Evolutionary conservation across 2,329 filamentous ascomycete species (phyloP).

Genomic region (Penicillium sp.): DNA sequence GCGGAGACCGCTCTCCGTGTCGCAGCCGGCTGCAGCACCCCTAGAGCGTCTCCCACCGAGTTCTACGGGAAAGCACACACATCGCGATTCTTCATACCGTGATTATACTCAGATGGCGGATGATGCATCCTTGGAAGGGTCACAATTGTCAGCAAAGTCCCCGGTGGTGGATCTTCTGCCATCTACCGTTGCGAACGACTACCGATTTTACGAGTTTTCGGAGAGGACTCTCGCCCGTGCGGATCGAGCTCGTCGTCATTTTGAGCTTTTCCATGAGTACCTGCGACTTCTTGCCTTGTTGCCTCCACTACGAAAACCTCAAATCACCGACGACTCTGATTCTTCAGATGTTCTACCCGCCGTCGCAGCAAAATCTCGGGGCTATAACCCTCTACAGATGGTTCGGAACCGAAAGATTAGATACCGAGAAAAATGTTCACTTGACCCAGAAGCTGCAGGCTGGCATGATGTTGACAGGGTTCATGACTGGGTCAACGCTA

Average conservation of each 20-base stretch:
- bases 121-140: conserved; percentile 25
- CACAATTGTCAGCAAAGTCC: conserved; percentile 21
- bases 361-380: conserved; percentile 60
- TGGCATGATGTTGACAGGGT: conserved; percentile 76
- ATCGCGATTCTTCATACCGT: conserved; percentile 24
- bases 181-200: conserved; percentile 34
- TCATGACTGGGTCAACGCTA: conserved; percentile 73
- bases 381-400: conserved; percentile 90
- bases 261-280: conserved; percentile 86
- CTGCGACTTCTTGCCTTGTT: conserved; percentile 76
- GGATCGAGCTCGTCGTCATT: conserved; percentile 79
- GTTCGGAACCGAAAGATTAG: conserved; percentile 88
- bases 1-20: conserved; percentile 39
- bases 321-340: conserved; percentile 18
- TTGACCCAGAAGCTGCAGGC: conserved; percentile 74
- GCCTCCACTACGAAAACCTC: conserved; percentile 63
- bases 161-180: conserved; percentile 37
- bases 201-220: conserved; percentile 62
- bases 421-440: conserved; percentile 72
- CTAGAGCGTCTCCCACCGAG: conserved; percentile 27
- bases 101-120: conserved; percentile 31
- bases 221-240: conserved; percentile 78
- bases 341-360: conserved; percentile 34
- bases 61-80: conserved; percentile 18
- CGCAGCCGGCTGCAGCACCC: conserved; percentile 27